Evolutionary conservation across 176 grass and related monocot genomes (phyloP), one percentile per base, ranked within the genome.

Genomic region (Ensete ventricosum): DNA sequence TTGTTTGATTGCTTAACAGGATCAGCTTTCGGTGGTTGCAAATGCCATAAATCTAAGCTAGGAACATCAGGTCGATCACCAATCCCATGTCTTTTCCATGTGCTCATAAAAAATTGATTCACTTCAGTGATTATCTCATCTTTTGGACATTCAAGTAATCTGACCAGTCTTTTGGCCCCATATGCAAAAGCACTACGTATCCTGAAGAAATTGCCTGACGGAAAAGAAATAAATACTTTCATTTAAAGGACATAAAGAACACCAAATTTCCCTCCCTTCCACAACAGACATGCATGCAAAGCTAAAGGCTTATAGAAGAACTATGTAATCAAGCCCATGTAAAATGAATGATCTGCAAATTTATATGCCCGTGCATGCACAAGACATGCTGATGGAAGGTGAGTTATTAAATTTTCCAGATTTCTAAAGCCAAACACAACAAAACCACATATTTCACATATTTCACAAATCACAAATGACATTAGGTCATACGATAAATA

Each of bases 181-280:
- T 86, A 90, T 53, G 89, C 67, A 80, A 96, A 92, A 60, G 93
- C 93, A 84, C 85, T 92, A 63, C 93, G 89, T 92, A 96, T 96
- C 85, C 93, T 90, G 66, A 86, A 92, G 74, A 90, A 96, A 85
- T 92, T 96, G 43, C 93, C 93, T 96, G 81, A 68, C 72, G 34
- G 3, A 78, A 82, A 70, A 81, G 66, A 51, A 55, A n/a, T 22
- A 73, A 53, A 11, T 50, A 10, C 17, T 70, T 70, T 50, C 23
- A 3, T n/a, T 69, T 50, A 73, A 22, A 58, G 14, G 9, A 19
- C 20, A 62, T 62, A 14, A 19, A 62, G 14, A 62, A 21, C 12
- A 62, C 57, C 12, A 62, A 43, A 43, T 3, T 43, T 0, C 34
- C 4, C 34, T 43, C 34, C 34, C 34, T 43, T 6, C 34, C 34